These are phyloP conservation scores for Schizosaccharomyces versatilis DNA, from an alignment of 1,139 yeast species.

Conservation along the genomic window DNA sequence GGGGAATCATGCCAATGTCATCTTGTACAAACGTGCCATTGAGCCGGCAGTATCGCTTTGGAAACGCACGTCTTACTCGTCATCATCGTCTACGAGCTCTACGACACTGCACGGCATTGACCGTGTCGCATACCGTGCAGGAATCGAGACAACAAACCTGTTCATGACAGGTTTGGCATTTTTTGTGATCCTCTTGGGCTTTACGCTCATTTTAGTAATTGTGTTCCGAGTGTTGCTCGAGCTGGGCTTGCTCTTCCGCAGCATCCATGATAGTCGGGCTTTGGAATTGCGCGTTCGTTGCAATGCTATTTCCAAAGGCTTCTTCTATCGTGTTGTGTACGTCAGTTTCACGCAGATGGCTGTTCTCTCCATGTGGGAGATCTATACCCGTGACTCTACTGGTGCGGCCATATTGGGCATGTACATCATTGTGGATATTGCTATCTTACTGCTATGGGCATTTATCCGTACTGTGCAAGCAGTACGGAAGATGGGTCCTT, in stretches of 20 bases:
- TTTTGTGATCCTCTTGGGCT: conserved; percentile 53
- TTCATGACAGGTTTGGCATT: conserved; percentile 75
- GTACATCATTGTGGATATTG: conserved; percentile 34
- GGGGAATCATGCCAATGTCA: conserved; percentile 33
- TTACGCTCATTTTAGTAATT: conserved; percentile 41
- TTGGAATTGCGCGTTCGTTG: conserved; percentile 61
- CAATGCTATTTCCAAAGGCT: conserved; percentile 66
- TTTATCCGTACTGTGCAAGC: conserved; percentile 43
- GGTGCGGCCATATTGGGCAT: conserved; percentile 67
- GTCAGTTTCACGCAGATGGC: conserved; percentile 43
- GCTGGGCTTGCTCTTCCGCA: conserved; percentile 36
- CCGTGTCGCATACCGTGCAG: conserved; percentile 68
- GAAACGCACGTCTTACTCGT: conserved; percentile 10
- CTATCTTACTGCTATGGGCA: conserved; percentile 49
- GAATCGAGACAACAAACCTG: conserved; percentile 63
- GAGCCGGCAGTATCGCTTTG: conserved; percentile 10
- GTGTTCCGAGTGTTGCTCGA: conserved; percentile 44
- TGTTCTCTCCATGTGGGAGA: conserved; percentile 72
- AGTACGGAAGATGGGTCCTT: conserved; percentile 44
- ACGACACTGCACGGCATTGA: conserved; percentile 74
- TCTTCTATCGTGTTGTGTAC: conserved; percentile 46
- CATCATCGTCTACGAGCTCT: conserved; percentile 30
- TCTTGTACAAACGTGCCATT: conserved; percentile 30
- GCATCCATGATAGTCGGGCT: conserved; percentile 30
- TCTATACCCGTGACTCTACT: conserved; percentile 58